Base-by-base conservation (phyloP, 192 early-diverging fungal species). In the Spizellomyces punctatus region DNA sequence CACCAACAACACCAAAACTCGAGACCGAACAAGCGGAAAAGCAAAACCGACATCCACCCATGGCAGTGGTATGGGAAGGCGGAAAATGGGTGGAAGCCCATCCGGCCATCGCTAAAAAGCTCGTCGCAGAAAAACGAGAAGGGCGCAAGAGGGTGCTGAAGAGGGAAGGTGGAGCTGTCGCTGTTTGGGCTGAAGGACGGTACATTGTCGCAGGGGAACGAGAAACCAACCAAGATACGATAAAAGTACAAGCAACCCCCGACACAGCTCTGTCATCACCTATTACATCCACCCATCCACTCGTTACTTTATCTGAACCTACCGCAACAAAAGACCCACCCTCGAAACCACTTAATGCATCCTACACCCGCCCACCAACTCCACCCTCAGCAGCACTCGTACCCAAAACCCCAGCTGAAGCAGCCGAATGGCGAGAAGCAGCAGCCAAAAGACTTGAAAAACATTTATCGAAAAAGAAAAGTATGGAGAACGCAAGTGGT, bases 11-110 rank as follows among this genome's bases (percentile, higher is more conserved):
- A 36, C 27, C 27, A 36, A 3, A 36, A 3, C 1, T 36, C 3
- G 27, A 36, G 3, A 36, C 0, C 27, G 27, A 10, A 46, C 63
- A 45, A 41, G 10, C 22, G 6, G 36, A 5, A n/a, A 10, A 21
- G 8, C 41, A 1, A 8, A 44, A 22, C 36, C 19, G 36, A 46
- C 65, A 36, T 44, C 46, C 4, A 36, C 66, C 52, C 42, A n/a
- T 67, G 17, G 71, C 71, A 5, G 71, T 72, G 17, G 63, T 55
- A 5, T 72, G 71, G 71, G 55, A 72, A 42, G 71, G 71, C 6
- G 8, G 22, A 6, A 42, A 27, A 57, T 72, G 71, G 71, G 41
- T 46, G 5, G 71, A 72, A 41, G 71, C 62, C 10, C 71, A 63
- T 42, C 71, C 71, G 4, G 71, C 58, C 0, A 36, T 72, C n/a